Evolutionary conservation across 768 basidiomycete genomes (phyloP).

Genomic region (Phlebiopsis gigantea): DNA sequence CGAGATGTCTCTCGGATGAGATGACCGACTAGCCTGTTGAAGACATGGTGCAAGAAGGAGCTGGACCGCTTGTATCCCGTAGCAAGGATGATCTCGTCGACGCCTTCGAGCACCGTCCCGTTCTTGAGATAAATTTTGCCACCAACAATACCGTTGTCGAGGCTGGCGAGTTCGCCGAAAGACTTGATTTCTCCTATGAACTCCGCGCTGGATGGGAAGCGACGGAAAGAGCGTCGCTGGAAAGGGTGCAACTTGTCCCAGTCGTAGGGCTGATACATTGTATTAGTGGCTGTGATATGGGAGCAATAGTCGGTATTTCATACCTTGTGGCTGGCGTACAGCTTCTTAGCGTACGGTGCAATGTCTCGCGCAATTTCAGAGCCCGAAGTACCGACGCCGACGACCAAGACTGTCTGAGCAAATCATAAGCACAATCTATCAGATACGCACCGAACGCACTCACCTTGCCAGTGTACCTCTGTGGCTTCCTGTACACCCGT

Average conservation of each 20-base stretch:
- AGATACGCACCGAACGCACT: too few relatives aligned
- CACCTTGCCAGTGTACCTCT: constrained; percentile 27
- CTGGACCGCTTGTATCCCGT: neutral
- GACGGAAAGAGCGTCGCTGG: constrained; percentile 21
- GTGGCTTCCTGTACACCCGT: constrained; percentile 28
- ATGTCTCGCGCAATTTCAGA: constrained; percentile 3
- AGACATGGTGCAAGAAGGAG: neutral
- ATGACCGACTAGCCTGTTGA: neutral
- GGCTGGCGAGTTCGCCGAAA: constrained; percentile 19
- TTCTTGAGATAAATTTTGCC: constrained; percentile 25
- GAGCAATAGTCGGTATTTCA: neutral
- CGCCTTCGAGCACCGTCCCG: constrained; percentile 25
- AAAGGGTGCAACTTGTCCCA: constrained; percentile 23
- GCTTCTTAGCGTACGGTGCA: constrained; percentile 1
- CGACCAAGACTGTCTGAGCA: neutral
- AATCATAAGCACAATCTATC: neutral
- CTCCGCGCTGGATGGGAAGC: constrained; percentile 23
- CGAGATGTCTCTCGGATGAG: neutral
- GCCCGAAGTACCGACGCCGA: constrained; percentile 1
- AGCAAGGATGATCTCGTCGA: constrained; percentile 20
- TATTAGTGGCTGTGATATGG: constrained; percentile 4
- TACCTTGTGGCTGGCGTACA: constrained; percentile 1
- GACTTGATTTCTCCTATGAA: constrained; percentile 25
- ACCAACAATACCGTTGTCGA: constrained; percentile 20
- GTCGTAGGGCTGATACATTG: constrained; percentile 18